phyloP scores from a whole-genome alignment of 495 filamentous ascomycete species.

The Amorphotheca resinae region DNA sequence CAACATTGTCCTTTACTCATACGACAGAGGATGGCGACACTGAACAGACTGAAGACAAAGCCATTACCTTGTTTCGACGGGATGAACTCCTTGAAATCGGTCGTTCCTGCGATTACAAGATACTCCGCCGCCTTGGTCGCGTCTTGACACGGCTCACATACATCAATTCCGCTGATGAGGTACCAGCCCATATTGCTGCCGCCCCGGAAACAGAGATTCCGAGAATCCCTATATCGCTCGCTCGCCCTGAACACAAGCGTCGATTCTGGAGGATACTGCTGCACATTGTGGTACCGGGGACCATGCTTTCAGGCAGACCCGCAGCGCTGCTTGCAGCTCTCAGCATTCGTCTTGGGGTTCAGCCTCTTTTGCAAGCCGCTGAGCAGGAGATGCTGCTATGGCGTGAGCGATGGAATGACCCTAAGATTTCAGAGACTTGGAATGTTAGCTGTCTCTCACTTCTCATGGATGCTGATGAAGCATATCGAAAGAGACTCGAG shows the following conservation, averaged over 20 bases:
- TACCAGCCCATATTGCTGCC: constrained; percentile 28
- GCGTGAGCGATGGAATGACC: constrained; percentile 28
- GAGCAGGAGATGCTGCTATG: constrained; percentile 27
- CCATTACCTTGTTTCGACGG: constrained; percentile 23
- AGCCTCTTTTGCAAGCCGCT: constrained; percentile 25
- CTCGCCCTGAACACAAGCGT: constrained; percentile 17
- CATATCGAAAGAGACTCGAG: constrained; percentile 16
- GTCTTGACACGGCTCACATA: constrained; percentile 32
- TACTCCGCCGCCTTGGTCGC: constrained; percentile 28
- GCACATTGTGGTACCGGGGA: constrained; percentile 32
- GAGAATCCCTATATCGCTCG: constrained; percentile 29
- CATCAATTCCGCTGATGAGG: constrained; percentile 24
- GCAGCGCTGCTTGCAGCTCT: constrained; percentile 34
- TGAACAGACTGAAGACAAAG: constrained; percentile 3
- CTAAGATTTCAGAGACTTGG: constrained; percentile 35
- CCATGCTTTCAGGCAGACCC: constrained; percentile 28
- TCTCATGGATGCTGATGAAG: constrained; percentile 30
- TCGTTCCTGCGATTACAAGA: constrained; percentile 30
- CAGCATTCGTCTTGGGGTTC: constrained; percentile 29
- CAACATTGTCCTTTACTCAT: constrained; percentile 25
- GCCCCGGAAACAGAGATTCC: constrained; percentile 19
- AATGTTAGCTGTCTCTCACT: constrained; percentile 30
- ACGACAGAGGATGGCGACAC: constrained; percentile 3
- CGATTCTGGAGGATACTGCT: constrained; percentile 33
- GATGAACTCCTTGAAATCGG: constrained; percentile 35